These are phyloP conservation scores for Onygenales sp. DNA, from an alignment of 2,329 filamentous ascomycete species.

Conservation along the genomic window DNA sequence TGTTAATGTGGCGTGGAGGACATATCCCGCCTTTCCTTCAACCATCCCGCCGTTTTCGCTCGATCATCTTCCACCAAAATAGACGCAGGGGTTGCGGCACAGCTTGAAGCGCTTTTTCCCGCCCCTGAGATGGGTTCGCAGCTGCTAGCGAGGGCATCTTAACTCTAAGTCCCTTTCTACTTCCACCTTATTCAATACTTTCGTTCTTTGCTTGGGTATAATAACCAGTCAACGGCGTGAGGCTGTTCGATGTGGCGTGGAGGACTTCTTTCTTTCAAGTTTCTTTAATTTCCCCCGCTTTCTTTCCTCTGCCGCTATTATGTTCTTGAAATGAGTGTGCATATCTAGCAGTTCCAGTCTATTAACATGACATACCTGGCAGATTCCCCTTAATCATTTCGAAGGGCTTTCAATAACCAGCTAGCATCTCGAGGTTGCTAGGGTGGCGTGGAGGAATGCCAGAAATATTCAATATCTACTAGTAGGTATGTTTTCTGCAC, in stretches of 20 bases:
- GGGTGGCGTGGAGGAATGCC: background rate
- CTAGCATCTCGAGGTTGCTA: background rate
- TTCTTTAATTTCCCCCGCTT: background rate
- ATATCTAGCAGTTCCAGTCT: background rate
- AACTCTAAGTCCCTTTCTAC: too few species aligned
- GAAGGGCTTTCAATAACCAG: background rate
- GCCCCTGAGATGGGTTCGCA: too few species aligned
- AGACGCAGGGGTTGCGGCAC: too few species aligned
- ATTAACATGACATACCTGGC: conserved; percentile 4
- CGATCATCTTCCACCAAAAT: too few species aligned
- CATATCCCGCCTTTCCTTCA: background rate
- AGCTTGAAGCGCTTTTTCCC: too few species aligned
- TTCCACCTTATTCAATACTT: background rate
- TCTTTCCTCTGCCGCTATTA: background rate
- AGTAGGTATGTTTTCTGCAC: too few species aligned
- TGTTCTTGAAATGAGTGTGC: too few species aligned
- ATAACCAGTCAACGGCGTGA: conserved; percentile 3
- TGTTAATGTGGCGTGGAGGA: background rate
- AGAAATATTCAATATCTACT: too few species aligned
- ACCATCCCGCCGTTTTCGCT: too few species aligned
- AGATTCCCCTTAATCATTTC: background rate
- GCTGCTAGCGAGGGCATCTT: too few species aligned
- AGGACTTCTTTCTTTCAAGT: background rate
- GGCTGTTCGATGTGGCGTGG: background rate
- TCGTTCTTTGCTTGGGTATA: background rate